Conservation (phyloP, 202 grass and related monocot genomes). For the Schoenoplectus tabernaemontani region DNA sequence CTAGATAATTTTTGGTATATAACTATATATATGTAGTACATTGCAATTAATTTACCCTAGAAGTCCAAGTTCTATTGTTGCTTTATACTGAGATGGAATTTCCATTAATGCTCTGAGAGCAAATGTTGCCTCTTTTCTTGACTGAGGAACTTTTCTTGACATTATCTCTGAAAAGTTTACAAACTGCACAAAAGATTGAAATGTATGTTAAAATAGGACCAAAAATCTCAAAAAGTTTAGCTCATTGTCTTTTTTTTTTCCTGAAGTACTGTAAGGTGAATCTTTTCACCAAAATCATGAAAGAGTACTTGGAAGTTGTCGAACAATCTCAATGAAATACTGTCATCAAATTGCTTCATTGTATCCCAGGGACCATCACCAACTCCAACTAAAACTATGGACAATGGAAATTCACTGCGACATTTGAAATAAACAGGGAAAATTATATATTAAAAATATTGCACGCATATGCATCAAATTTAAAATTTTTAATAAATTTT, state of each 20-base stretch:
- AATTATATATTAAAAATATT: not conserved
- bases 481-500: no score
- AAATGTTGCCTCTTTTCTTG: conserved; percentile 75
- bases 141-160: conserved; percentile 52
- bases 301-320: conserved; percentile 87
- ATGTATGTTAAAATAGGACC: not conserved
- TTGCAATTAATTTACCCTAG: conserved; percentile 46
- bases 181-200: conserved; percentile 42
- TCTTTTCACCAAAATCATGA: not conserved
- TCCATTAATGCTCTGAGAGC: conserved; percentile 89
- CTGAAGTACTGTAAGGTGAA: not conserved
- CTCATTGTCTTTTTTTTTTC: not conserved
- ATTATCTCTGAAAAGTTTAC: conserved; percentile 83
- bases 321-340: conserved; percentile 73
- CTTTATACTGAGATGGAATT: conserved; percentile 91
- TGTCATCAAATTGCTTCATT: conserved; percentile 95
- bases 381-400: conserved; percentile 89
- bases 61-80: conserved; percentile 69
- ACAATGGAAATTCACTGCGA: conserved; percentile 74
- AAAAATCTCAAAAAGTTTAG: not conserved
- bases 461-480: not conserved
- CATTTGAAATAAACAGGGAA: not conserved
- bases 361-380: conserved; percentile 96
- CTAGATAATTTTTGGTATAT: not conserved
- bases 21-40: not conserved